Evolutionary conservation across 768 basidiomycete genomes (phyloP), one percentile per base, ranked within the genome.

Genomic region (Tulasnella sp.): DNA sequence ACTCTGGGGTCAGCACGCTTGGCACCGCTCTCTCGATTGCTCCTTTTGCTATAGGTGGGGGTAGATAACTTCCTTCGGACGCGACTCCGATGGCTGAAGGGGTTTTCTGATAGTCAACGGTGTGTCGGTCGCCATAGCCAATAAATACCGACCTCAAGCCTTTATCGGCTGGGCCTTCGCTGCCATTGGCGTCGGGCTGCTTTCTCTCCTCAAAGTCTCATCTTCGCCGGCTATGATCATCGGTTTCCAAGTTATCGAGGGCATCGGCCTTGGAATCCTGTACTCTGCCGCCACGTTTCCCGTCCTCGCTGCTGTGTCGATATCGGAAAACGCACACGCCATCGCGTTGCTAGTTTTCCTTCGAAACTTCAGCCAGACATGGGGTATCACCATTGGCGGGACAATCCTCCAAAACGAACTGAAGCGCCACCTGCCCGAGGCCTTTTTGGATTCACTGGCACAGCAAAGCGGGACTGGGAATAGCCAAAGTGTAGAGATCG

Each of bases 401-500:
- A 71, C 74, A 0, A 70, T 81, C 40, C 69, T 82, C 4, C 75
- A 78, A 61, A 82, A 79, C 65, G 59, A 73, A 49, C 72, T 82
- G 12, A 62, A 63, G 8, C 67, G 63, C 23, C 63, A 62, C 0
- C 71, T 82, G 0, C 77, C 80, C 0, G 37, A 58, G 4, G 66
- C 63, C 1, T 75, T 78, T 48, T 23, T 68, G 14, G 54, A 27
- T 0, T 57, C 63, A 19, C 63, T 19, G 49, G 8, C 29, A 11
- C 9, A 15, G 2, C n/a, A 5, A 5, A 19, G 71, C 8, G 41
- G 15, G 0, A 57, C 63, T n/a, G 73, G 60, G 5, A 50, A 49
- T 19, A n/a, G n/a, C n/a, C n/a, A n/a, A n/a, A n/a, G n/a, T n/a
- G 43, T 23, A 15, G 62, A 64, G 32, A 49, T 64, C 42, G 29